phyloP scores from a whole-genome alignment of 2,329 filamentous ascomycete genomes.

The Beauveria rudraprayagi region DNA sequence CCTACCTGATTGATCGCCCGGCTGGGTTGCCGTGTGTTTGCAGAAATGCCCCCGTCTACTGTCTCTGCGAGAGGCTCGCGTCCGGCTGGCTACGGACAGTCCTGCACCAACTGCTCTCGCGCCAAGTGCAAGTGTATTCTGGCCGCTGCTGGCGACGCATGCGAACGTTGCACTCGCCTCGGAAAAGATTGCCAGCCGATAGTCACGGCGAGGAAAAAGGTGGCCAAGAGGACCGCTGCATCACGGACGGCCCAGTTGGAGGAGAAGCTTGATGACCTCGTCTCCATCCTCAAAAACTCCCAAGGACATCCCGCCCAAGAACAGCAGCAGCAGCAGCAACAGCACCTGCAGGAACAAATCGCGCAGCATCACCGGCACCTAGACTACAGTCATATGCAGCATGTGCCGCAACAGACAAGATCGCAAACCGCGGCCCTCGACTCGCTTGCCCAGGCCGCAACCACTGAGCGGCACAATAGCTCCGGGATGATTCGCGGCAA shows the following conservation, averaged over 20 bases:
- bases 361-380: conserved; percentile 1
- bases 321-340: conserved; percentile 12
- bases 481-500: neutral
- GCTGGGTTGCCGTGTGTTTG: neutral
- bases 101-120: conserved; percentile 38
- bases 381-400: conserved; percentile 11
- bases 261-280: conserved; percentile 41
- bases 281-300: conserved; percentile 34
- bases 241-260: conserved; percentile 38
- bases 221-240: conserved; percentile 24
- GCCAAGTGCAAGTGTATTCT: conserved; percentile 43
- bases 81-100: conserved; percentile 34
- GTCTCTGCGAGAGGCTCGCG: neutral
- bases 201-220: conserved; percentile 30
- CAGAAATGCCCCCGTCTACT: conserved; percentile 5
- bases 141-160: conserved; percentile 24
- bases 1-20: neutral
- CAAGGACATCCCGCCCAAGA: conserved; percentile 10
- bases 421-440: conserved; percentile 7
- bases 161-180: conserved; percentile 37
- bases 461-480: conserved; percentile 20
- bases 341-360: conserved; percentile 10
- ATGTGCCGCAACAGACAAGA: conserved; percentile 9
- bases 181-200: conserved; percentile 40
- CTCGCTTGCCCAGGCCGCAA: conserved; percentile 29